phyloP scores from a whole-genome alignment of 129 eudicot species.

The Flaveria linearis region DNA sequence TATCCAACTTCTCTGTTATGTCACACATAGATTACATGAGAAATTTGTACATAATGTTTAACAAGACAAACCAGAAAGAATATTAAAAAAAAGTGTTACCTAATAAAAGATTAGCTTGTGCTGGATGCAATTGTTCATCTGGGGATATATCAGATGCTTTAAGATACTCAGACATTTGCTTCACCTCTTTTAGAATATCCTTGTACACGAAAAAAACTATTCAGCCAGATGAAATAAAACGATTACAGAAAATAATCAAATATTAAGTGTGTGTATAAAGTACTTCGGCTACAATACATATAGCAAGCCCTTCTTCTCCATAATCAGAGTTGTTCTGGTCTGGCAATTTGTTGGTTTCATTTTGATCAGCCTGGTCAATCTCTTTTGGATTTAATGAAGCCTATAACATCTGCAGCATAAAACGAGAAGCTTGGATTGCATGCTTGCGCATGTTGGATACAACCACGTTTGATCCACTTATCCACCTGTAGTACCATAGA shows the following conservation, averaged over 20 bases:
- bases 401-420: conserved; percentile 93
- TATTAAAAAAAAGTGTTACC: conserved; percentile 42
- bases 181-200: conserved; percentile 71
- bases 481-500: conserved; percentile 62
- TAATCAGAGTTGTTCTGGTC: conserved; percentile 42
- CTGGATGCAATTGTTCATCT: conserved; percentile 56
- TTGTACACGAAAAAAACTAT: background rate
- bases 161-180: conserved; percentile 59
- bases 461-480: conserved; percentile 51
- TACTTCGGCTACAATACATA: conserved; percentile 91
- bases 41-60: background rate
- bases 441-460: conserved; percentile 84
- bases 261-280: background rate
- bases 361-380: conserved; percentile 39
- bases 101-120: conserved; percentile 51
- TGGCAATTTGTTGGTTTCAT: conserved; percentile 22
- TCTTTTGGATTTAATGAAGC: conserved; percentile 61
- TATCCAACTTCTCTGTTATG: conserved; percentile 54
- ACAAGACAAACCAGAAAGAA: background rate
- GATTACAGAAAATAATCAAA: background rate
- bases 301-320: conserved; percentile 90
- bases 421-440: conserved; percentile 91
- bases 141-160: conserved; percentile 58
- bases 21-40: conserved; percentile 13
- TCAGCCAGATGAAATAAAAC: background rate